Base-by-base conservation (phyloP, 371 early-diverging fungal species). In the Chytridium lagenaria region DNA sequence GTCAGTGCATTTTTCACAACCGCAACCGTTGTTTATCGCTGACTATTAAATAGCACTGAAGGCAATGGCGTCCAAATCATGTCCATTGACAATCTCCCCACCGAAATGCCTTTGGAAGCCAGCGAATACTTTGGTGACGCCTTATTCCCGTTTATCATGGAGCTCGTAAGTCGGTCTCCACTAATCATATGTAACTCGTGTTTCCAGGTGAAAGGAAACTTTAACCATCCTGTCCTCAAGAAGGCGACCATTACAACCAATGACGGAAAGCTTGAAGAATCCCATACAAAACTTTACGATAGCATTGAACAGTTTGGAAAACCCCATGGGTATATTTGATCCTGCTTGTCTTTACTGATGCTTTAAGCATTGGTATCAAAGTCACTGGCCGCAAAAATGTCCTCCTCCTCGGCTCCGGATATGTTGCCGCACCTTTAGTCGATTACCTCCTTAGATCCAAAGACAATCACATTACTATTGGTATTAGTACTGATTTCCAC, bases 71-170 rank as follows among this genome's bases (percentile, higher is more conserved):
- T 95, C 30, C 95, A 95, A 79, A 91, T 98, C 76, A 94, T 97
- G 92, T 94, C 96, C 2, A 92, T 98, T 34, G 98, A 98, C 78
- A 98, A 95, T 72, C 82, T 98, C 40, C 98, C 98, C 2, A 93
- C 98, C 0, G 98, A 98, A 80, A 84, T 98, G 64, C 98, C 98
- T 5, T 75, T 93, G 23, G 98, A 98, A 78, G 93, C 97, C 61
- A 94, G 95, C 78, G 84, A 93, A 74, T 92, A 93, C 81, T 98
- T 98, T 80, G 92, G 95, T 74, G 85, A 91, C 64, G 85, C 93
- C 2, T 85, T 98, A 16, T 91, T 88, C 71, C 96, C 95, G 10
- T 88, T 88, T 66, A 80, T 95, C 65, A 89, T 89, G 81, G 92
- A 94, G 57, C 76, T 95, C 87, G 94, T 93, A 81, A 71, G 85